These are phyloP conservation scores for Juglanconis oblonga DNA, from an alignment of 2,329 filamentous ascomycete genomes.

Conservation along the genomic window DNA sequence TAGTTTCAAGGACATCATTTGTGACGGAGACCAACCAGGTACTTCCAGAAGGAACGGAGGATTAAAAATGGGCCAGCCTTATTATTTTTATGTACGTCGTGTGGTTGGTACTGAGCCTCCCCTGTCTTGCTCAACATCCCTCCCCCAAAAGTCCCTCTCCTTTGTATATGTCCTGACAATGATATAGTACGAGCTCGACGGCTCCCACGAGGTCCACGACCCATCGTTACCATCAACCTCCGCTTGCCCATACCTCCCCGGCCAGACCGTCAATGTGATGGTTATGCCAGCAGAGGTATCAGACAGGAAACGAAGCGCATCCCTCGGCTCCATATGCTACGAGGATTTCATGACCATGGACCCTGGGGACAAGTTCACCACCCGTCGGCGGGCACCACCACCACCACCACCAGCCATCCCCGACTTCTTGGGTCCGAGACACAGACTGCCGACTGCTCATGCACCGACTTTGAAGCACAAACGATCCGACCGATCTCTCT, in stretches of 20 bases:
- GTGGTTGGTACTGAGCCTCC: conserved; percentile 12
- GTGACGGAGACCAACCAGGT: conserved; percentile 64
- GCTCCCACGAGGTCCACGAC: conserved; percentile 74
- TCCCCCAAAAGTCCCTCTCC: conserved; percentile 1
- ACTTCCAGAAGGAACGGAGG: conserved; percentile 67
- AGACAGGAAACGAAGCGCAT: conserved; percentile 60
- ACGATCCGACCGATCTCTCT: conserved; percentile 43
- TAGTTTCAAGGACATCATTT: conserved; percentile 80
- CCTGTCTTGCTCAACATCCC: conserved; percentile 6
- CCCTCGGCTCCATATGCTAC: conserved; percentile 56
- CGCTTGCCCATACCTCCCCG: conserved; percentile 80
- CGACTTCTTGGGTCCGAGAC: conserved; percentile 30
- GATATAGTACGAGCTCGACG: conserved; percentile 76
- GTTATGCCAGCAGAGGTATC: conserved; percentile 71
- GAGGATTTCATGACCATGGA: conserved; percentile 71
- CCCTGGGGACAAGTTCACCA: conserved; percentile 71
- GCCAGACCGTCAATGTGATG: conserved; percentile 82
- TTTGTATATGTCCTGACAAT: conserved; percentile 27
- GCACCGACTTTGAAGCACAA: conserved; percentile 30
- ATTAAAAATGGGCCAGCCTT: conserved; percentile 87
- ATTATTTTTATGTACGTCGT: conserved; percentile 85
- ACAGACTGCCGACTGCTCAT: conserved; percentile 32
- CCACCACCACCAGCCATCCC: conserved; percentile 49
- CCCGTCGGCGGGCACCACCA: conserved; percentile 63
- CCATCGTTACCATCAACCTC: conserved; percentile 70